phyloP scores from a whole-genome alignment of 2,329 filamentous ascomycete genomes.

The Alternaria triticimaculans region DNA sequence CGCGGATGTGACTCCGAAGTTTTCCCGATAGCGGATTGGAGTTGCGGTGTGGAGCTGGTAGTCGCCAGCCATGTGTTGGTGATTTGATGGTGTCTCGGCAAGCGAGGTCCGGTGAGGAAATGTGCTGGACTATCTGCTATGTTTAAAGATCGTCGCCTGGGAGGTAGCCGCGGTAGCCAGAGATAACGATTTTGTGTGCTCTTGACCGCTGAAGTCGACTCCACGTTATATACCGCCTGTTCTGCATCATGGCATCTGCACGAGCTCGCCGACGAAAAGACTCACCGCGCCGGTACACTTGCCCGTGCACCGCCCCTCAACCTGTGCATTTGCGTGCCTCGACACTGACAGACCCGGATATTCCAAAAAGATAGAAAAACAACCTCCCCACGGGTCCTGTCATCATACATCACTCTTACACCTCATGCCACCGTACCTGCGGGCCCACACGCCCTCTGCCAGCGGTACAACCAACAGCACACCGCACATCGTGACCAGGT shows the following conservation, averaged over 20 bases:
- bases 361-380: not conserved
- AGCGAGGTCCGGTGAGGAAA: not conserved
- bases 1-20: not conserved
- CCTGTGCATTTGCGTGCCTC: not conserved
- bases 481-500: constrained; percentile 2
- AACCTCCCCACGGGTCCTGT: not conserved
- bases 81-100: not conserved
- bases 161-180: not conserved
- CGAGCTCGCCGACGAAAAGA: not conserved
- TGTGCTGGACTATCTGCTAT: not conserved
- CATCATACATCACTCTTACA: constrained; percentile 1
- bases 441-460: not conserved
- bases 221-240: constrained; percentile 4
- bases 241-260: not conserved
- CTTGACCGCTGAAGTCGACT: constrained; percentile 1
- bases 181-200: not conserved
- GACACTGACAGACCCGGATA: not conserved
- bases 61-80: not conserved
- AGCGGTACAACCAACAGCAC: constrained; percentile 3
- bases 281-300: constrained; percentile 3
- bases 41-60: constrained; percentile 2
- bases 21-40: not conserved
- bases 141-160: not conserved
- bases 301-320: not conserved
- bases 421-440: not conserved